Base-by-base conservation (phyloP, 2,329 filamentous ascomycete genomes). In the Fusarium sp. region DNA sequence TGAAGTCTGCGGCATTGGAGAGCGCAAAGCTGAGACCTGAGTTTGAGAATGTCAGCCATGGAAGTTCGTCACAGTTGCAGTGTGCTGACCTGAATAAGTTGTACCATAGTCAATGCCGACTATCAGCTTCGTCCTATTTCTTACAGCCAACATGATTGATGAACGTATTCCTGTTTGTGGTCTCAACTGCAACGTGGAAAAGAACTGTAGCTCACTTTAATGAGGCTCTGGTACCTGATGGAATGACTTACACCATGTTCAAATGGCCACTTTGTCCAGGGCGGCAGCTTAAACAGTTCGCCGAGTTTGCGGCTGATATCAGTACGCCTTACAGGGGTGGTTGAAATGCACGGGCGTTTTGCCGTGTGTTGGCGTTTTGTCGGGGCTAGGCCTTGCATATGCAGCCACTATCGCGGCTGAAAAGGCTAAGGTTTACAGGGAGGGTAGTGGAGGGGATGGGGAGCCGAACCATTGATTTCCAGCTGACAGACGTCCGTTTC, bases 81-180 rank as follows among this genome's bases (percentile, higher is more conserved):
- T 39, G 11, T 10, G 2, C 26, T 30, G 11, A 39, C 51, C 51
- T 54, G 51, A 54, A 39, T 54, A 54, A 1, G 51, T 54, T 30
- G 51, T 54, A 6, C 51, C 51, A 6, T 54, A 54, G 26, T 54
- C 51, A 30, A 54, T 54, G 7, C 51, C 51, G 14, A 54, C 51
- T n/a, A 54, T 54, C 20, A 54, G 22, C 9, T 54, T 54, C 6
- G 51, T 54, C 3, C 51, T n/a, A n/a, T 54, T 41, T 6, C 51
- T 54, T 0, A 54, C 26, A 4, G 51, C 51, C 35, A 54, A 14
- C 51, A 54, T 54, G 48, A 22, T 53, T 22, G 6, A 1, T 1
- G 18, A 28, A 4, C 9, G 4, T 0, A 15, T 26, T 47, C 0
- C 0, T 47, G 44, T 6, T n/a, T 33, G 30, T 1, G 4, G 0